A percentile compares a stretch with the other conserved stretches of the same genome.
phyloP scores from a whole-genome alignment of 106 monocot genomes.

The Platanthera guangdongensis region DNA sequence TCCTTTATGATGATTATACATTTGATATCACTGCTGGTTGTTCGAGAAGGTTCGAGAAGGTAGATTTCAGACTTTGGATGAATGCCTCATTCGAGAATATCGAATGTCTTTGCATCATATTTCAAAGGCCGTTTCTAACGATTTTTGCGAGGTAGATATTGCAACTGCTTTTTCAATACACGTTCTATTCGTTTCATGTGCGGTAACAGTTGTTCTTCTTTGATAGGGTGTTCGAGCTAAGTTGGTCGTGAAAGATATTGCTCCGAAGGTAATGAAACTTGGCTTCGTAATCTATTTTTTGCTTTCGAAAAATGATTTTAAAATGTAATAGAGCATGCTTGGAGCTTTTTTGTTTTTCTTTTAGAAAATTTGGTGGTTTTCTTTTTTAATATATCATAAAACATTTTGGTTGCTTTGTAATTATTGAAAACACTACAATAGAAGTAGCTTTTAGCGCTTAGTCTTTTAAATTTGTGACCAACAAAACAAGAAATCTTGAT shows the following conservation, averaged over 20 bases:
- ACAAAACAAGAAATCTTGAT: too few species aligned
- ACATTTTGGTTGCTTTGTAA: too few species aligned
- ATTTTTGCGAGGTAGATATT: constrained; percentile 68
- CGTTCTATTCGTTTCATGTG: neutral
- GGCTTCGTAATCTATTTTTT: neutral
- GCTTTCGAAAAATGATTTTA: neutral
- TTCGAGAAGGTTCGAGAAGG: constrained; percentile 74
- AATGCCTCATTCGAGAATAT: constrained; percentile 87
- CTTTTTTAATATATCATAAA: neutral
- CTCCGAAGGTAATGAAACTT: constrained; percentile 66
- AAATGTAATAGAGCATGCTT: neutral
- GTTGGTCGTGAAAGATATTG: constrained; percentile 66
- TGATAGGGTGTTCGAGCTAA: constrained; percentile 74
- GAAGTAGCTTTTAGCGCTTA: too few species aligned
- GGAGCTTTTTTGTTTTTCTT: neutral
- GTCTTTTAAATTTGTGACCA: too few species aligned
- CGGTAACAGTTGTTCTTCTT: neutral
- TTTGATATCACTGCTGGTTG: neutral
- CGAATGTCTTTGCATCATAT: constrained; percentile 83
- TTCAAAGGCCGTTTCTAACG: constrained; percentile 47
- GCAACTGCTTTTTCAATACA: neutral
- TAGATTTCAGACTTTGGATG: constrained; percentile 85
- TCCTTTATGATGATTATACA: neutral
- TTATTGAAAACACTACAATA: too few species aligned
- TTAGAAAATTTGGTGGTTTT: neutral